Evolutionary conservation across 345 rosid species (phyloP).

Genomic region (Geranium rotundifolium): DNA sequence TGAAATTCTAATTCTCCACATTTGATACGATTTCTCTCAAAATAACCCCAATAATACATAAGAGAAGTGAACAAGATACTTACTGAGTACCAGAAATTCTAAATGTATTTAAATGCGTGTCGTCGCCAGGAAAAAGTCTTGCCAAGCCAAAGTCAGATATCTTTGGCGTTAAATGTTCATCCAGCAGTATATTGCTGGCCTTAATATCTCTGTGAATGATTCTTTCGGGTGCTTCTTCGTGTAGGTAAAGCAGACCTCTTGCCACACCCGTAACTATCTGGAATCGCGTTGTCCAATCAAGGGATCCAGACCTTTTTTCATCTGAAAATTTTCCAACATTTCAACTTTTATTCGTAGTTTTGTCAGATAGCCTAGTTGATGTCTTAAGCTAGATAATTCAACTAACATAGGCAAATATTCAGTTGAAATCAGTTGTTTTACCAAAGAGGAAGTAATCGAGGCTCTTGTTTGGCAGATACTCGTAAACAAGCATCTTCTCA

Average conservation of each 20-base stretch:
- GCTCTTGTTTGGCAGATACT: slow-evolving; percentile 69
- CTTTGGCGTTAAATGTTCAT: slow-evolving; percentile 56
- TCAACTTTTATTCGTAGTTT: neutral
- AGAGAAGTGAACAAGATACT: slow-evolving; percentile 26
- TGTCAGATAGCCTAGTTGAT: neutral
- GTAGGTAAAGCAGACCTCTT: slow-evolving; percentile 66
- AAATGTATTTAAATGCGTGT: slow-evolving; percentile 63
- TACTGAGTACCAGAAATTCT: slow-evolving; percentile 75
- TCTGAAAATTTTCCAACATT: slow-evolving; percentile 24
- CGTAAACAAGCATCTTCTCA: slow-evolving; percentile 73
- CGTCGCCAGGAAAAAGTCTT: slow-evolving; percentile 75
- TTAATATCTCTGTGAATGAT: slow-evolving; percentile 80
- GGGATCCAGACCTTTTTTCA: slow-evolving; percentile 28
- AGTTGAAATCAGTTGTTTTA: slow-evolving; percentile 5
- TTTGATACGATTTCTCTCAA: too few relatives aligned
- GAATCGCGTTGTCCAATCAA: slow-evolving; percentile 54
- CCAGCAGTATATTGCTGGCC: too few relatives aligned
- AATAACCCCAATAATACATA: neutral
- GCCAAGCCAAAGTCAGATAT: slow-evolving; percentile 85
- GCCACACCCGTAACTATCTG: slow-evolving; percentile 56
- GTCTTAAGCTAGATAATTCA: too few relatives aligned
- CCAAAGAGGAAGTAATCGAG: slow-evolving; percentile 64
- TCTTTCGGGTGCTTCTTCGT: slow-evolving; percentile 68
- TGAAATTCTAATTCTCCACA: too few relatives aligned
- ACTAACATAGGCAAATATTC: too few relatives aligned